These are phyloP conservation scores for Epichloe sp. DNA, from an alignment of 2,329 filamentous ascomycete genomes.

Conservation along the genomic window DNA sequence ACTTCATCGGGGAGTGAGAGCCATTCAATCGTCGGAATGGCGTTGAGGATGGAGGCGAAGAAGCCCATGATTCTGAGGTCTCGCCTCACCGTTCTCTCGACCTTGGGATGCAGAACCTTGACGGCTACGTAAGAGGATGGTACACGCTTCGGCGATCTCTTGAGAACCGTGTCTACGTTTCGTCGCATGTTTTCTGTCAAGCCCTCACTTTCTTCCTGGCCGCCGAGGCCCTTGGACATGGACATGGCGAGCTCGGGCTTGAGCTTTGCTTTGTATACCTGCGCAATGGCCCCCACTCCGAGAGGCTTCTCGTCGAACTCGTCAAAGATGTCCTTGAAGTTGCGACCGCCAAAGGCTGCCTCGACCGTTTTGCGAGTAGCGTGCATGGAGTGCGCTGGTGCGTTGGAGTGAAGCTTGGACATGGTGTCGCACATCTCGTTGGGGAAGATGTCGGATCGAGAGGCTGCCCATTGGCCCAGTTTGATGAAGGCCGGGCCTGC, in stretches of 20 bases:
- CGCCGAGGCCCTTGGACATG: constrained; percentile 42
- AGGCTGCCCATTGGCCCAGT: constrained; percentile 97
- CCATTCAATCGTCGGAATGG: constrained; percentile 92
- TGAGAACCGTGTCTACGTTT: constrained; percentile 75
- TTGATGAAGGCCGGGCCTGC: constrained; percentile 97
- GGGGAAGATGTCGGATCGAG: constrained; percentile 90
- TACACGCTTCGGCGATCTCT: constrained; percentile 71
- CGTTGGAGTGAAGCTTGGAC: constrained; percentile 90
- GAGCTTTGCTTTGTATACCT: constrained; percentile 92
- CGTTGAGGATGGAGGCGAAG: constrained; percentile 74
- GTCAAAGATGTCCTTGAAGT: constrained; percentile 86
- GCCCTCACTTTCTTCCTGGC: constrained; percentile 27
- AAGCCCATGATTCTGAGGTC: constrained; percentile 90
- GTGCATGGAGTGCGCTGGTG: constrained; percentile 76
- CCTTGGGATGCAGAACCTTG: constrained; percentile 86
- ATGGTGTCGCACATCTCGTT: constrained; percentile 83
- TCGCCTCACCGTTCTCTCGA: constrained; percentile 79
- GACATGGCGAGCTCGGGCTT: constrained; percentile 62
- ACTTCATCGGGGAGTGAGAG: constrained; percentile 92
- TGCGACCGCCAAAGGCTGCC: constrained; percentile 65
- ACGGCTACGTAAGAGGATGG: constrained; percentile 89
- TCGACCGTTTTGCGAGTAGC: constrained; percentile 68
- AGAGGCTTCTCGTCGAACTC: constrained; percentile 85
- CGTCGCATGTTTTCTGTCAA: constrained; percentile 58
- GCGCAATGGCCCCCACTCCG: constrained; percentile 90